These are phyloP conservation scores for Helichrysum umbraculigerum DNA, from an alignment of 129 eudicot species.

Conservation along the genomic window DNA sequence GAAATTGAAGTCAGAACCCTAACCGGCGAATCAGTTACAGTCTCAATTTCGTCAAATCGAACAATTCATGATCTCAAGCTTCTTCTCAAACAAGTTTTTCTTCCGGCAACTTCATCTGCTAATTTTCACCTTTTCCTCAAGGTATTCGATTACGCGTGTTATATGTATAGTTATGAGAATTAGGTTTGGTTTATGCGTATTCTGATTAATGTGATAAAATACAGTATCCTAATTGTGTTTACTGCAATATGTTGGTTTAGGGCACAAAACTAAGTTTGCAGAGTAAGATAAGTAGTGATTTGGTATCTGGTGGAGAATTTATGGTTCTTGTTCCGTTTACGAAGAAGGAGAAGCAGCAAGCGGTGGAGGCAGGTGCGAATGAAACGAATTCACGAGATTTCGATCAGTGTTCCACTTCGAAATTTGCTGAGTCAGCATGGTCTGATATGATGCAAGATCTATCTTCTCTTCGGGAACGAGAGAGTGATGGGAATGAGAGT, in stretches of 20 bases:
- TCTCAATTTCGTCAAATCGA: constrained; percentile 47
- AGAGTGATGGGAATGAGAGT: constrained; percentile 24
- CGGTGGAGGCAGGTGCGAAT: constrained; percentile 22
- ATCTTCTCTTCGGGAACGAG: constrained; percentile 33
- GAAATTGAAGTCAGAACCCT: constrained; percentile 65
- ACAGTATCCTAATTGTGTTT: background rate
- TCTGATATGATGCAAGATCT: constrained; percentile 77
- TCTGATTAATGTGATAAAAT: background rate
- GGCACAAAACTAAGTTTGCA: constrained; percentile 68
- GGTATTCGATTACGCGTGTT: constrained; percentile 28
- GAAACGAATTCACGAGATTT: constrained; percentile 21
- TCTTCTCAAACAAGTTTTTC: constrained; percentile 50
- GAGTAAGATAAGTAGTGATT: constrained; percentile 55
- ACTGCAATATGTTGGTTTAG: constrained; percentile 36
- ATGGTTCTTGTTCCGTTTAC: constrained; percentile 62
- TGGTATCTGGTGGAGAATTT: constrained; percentile 50
- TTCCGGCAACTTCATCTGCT: constrained; percentile 59
- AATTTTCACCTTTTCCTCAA: constrained; percentile 74
- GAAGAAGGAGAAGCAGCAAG: constrained; percentile 54
- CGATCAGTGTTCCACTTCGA: constrained; percentile 35
- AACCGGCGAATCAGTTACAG: constrained; percentile 54
- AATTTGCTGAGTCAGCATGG: constrained; percentile 66
- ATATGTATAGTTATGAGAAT: constrained; percentile 14
- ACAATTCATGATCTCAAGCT: constrained; percentile 67
- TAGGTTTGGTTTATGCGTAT: background rate